phyloP scores from a whole-genome alignment of 805 yeast species.

The Suhomyces pyralidae region DNA sequence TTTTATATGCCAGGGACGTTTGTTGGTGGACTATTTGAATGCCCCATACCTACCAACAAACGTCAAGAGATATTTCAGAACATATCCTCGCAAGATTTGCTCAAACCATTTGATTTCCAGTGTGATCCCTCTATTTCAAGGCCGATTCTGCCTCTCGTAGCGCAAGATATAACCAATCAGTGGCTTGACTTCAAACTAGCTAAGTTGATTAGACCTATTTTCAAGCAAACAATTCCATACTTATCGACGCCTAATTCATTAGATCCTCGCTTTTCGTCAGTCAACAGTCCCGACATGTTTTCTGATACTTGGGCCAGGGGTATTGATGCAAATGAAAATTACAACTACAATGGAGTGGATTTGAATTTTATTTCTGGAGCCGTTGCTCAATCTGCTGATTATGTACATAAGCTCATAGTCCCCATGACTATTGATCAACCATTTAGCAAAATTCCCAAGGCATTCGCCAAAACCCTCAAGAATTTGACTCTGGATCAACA shows the following conservation, averaged over 20 bases:
- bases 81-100: constrained; percentile 11
- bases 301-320: constrained; percentile 45
- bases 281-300: constrained; percentile 26
- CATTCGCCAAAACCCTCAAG: background rate
- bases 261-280: constrained; percentile 33
- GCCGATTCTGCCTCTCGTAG: constrained; percentile 57
- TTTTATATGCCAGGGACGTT: constrained; percentile 54
- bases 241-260: constrained; percentile 48
- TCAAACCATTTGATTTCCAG: constrained; percentile 17
- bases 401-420: constrained; percentile 8
- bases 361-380: constrained; percentile 27
- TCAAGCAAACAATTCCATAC: constrained; percentile 54
- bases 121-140: constrained; percentile 35
- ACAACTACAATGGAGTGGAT: constrained; percentile 41
- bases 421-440: constrained; percentile 4
- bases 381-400: constrained; percentile 6
- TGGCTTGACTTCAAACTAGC: constrained; percentile 37
- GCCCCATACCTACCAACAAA: constrained; percentile 33
- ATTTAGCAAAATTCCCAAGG: background rate
- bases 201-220: constrained; percentile 17
- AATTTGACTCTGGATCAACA: constrained; percentile 17
- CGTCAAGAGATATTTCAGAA: constrained; percentile 20
- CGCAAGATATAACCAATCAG: constrained; percentile 49
- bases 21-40: constrained; percentile 63
- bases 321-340: constrained; percentile 50